Percentiles rank a stretch among this genome's conserved stretches.
These are phyloP conservation scores for Colletotrichum shisoi DNA, from an alignment of 2,329 filamentous ascomycete species.

Conservation along the genomic window DNA sequence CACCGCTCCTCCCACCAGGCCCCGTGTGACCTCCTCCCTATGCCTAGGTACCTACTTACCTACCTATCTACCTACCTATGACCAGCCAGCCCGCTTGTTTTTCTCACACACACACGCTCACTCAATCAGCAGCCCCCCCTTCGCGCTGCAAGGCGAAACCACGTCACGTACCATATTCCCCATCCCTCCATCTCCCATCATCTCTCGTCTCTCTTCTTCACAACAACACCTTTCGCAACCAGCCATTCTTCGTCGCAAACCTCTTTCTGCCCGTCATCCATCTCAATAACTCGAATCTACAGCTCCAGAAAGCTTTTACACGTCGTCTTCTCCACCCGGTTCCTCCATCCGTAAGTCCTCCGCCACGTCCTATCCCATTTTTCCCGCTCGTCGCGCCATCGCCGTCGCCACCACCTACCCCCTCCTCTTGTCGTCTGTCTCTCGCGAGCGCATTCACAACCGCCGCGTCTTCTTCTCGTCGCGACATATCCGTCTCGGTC, in stretches of 20 bases:
- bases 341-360: constrained; percentile 4
- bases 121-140: constrained; percentile 14
- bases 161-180: constrained; percentile 1
- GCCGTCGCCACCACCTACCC: background rate
- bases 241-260: constrained; percentile 12
- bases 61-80: too few relatives aligned
- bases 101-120: background rate
- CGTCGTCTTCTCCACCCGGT: background rate
- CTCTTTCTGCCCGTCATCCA: background rate
- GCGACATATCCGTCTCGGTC: constrained; percentile 11
- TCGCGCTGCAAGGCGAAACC: constrained; percentile 15
- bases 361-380: background rate
- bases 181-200: too few relatives aligned
- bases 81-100: background rate
- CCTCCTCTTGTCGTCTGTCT: background rate
- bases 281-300: constrained; percentile 11
- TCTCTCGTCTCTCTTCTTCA: constrained; percentile 19
- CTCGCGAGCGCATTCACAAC: constrained; percentile 20
- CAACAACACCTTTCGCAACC: constrained; percentile 7
- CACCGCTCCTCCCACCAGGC: constrained; percentile 4
- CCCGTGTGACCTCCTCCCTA: constrained; percentile 13
- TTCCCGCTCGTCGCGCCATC: constrained; percentile 14
- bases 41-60: too few relatives aligned
- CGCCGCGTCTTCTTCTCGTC: constrained; percentile 1
- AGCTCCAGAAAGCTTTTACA: constrained; percentile 17